These are phyloP conservation scores for Capsella rubella DNA, from an alignment of 441 rosid genomes.

Conservation along the genomic window DNA sequence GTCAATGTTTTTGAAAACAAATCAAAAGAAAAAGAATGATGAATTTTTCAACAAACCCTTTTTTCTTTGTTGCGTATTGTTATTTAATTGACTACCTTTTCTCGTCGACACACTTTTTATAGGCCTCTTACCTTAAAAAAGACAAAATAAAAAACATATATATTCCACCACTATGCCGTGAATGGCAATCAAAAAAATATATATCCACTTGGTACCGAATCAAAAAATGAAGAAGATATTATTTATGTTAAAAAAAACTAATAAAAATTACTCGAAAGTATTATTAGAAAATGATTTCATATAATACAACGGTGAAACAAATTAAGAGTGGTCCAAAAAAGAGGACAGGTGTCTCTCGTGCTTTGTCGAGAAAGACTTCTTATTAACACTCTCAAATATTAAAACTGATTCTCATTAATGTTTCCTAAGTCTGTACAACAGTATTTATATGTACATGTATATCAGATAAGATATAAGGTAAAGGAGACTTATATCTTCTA, in stretches of 20 bases:
- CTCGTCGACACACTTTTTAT: slow-evolving; percentile 34
- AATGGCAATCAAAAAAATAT: slow-evolving; percentile 25
- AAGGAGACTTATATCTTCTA: too few species aligned
- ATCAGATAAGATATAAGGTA: too few species aligned
- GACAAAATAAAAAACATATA: slow-evolving; percentile 35
- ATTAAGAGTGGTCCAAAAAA: slow-evolving; percentile 44
- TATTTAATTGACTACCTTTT: slow-evolving; percentile 6
- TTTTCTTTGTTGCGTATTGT: slow-evolving; percentile 11
- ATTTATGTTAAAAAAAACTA: neutral
- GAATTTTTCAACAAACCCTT: slow-evolving; percentile 1
- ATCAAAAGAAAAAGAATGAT: slow-evolving; percentile 7
- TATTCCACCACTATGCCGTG: slow-evolving; percentile 22
- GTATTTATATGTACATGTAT: too few species aligned
- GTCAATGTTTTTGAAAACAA: neutral
- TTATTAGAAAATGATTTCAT: neutral
- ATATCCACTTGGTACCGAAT: slow-evolving; percentile 41
- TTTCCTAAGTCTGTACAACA: too few species aligned
- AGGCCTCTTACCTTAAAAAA: slow-evolving; percentile 45
- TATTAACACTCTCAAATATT: too few species aligned
- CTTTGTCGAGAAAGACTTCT: slow-evolving; percentile 40
- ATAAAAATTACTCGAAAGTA: slow-evolving; percentile 14
- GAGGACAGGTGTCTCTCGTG: slow-evolving; percentile 45
- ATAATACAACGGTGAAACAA: slow-evolving; percentile 17
- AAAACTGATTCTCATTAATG: too few species aligned
- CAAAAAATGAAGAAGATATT: slow-evolving; percentile 29